Base-by-base conservation (phyloP, 2,329 filamentous ascomycete species). In the Graphilbum fragrans region DNA sequence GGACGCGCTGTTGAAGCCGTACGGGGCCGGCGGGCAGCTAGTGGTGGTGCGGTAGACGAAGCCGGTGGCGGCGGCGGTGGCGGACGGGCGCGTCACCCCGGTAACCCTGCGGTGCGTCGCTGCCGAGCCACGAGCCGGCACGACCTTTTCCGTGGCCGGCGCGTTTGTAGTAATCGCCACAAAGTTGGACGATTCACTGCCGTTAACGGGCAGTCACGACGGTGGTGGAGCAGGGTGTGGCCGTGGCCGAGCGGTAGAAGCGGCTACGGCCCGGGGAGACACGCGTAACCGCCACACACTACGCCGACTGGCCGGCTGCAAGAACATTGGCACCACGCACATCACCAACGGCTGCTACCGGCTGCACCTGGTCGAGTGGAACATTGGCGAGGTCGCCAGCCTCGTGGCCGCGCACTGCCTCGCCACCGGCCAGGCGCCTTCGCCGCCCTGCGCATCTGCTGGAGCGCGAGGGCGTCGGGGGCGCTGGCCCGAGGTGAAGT, bases 281-380 rank as follows among this genome's bases (percentile, higher is more conserved):
- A n/a, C n/a, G n/a, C n/a, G n/a, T n/a, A n/a, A n/a, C n/a, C n/a
- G n/a, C n/a, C n/a, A n/a, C n/a, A n/a, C n/a, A n/a, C n/a, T n/a
- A n/a, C n/a, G n/a, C n/a, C n/a, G n/a, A 3, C 37, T 54, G 1
- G 53, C 52, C 1, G 53, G 51, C 0, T 54, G 50, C 1, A 54
- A 55, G 45, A 55, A 55, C 9, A 55, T 54, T 9, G 53, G 53
- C 4, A 54, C 53, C 0, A 55, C 53, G 5, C 53, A 55, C 35
- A 55, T 55, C 12, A 55, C 53, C 0, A 54, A 55, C 31, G 53
- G 53, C 6, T 55, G 53, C 14, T 55, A 55, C 37, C 35, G 53
- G 10, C 11, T 55, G 19, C 53, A 55, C n/a, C 53, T 52, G 7
- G 49, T 55, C 1, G 53, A 55, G 39, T 55, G 53, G 53, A 55